Evolutionary conservation across 2,329 filamentous ascomycete genomes (phyloP).

Genomic region (Cordyceps militaris): DNA sequence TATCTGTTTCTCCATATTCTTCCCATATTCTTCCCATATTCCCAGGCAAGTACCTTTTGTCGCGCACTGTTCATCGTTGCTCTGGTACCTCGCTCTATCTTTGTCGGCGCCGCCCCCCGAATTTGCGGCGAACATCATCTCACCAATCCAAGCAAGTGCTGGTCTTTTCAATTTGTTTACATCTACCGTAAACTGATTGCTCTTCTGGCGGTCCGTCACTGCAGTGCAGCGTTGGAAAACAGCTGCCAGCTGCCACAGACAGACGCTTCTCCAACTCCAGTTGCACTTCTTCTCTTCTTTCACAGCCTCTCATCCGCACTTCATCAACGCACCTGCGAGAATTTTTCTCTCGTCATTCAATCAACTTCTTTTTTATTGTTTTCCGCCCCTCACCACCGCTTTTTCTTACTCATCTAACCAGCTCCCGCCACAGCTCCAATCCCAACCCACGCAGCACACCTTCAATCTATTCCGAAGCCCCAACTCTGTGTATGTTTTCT

Average conservation of each 20-base stretch:
- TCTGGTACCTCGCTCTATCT: background rate
- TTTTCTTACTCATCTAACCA: background rate
- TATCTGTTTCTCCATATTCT: background rate
- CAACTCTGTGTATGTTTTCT: background rate
- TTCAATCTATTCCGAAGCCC: background rate
- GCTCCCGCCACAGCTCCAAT: background rate
- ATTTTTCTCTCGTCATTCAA: too few species aligned
- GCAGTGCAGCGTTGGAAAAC: background rate
- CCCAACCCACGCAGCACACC: background rate
- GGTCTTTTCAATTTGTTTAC: background rate
- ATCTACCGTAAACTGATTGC: background rate
- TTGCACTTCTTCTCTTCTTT: background rate
- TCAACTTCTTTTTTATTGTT: background rate
- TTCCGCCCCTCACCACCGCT: background rate
- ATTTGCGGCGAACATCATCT: too few species aligned
- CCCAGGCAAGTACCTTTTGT: background rate
- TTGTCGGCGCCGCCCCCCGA: too few species aligned
- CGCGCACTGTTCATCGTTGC: background rate
- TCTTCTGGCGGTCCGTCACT: background rate
- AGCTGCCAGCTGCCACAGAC: constrained; percentile 3
- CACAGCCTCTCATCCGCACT: background rate
- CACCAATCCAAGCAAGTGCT: background rate
- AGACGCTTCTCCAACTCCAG: background rate
- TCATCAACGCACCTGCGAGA: background rate
- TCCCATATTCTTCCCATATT: background rate